Conservation (phyloP, 306 rosid species). For the Bauhinia variegata region DNA sequence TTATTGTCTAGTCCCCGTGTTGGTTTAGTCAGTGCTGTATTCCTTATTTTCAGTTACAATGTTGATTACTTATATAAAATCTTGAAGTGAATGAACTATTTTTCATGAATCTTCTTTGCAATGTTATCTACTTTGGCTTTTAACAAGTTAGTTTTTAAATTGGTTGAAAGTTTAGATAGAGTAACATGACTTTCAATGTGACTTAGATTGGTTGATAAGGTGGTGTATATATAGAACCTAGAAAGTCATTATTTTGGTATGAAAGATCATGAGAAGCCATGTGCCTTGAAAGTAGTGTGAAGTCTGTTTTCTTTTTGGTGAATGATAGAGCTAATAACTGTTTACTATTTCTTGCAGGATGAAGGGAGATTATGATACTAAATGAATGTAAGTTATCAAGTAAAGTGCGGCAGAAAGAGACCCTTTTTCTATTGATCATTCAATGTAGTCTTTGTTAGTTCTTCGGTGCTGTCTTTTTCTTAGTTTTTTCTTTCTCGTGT, state of each 20-base stretch:
- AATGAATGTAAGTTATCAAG: constrained; percentile 30
- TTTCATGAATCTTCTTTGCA: constrained; percentile 7
- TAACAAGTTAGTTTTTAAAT: not conserved
- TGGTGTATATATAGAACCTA: not conserved
- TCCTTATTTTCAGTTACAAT: constrained; percentile 10
- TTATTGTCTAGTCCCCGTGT: not conserved
- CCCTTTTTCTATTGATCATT: constrained; percentile 18
- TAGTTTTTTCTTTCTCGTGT: constrained; percentile 10
- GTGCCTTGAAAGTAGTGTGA: not conserved
- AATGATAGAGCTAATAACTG: constrained; percentile 12
- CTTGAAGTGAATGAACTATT: not conserved
- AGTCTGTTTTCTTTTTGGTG: not conserved
- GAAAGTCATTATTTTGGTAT: not conserved
- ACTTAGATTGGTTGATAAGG: not conserved
- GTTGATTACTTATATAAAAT: not conserved
- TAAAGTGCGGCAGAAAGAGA: constrained; percentile 25
- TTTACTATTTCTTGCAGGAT: constrained; percentile 42
- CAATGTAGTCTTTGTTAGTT: constrained; percentile 20
- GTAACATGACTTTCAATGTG: not conserved
- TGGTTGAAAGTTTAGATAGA: not conserved
- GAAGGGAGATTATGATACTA: constrained; percentile 14
- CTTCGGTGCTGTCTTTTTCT: constrained; percentile 10
- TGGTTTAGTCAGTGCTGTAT: not conserved
- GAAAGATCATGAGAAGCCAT: not conserved
- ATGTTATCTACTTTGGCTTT: too few species aligned